A percentile compares a stretch with the other conserved stretches of the same genome.
Evolutionary conservation across 768 basidiomycete genomes (phyloP).

Genomic region (Hemileccinum impolitum): DNA sequence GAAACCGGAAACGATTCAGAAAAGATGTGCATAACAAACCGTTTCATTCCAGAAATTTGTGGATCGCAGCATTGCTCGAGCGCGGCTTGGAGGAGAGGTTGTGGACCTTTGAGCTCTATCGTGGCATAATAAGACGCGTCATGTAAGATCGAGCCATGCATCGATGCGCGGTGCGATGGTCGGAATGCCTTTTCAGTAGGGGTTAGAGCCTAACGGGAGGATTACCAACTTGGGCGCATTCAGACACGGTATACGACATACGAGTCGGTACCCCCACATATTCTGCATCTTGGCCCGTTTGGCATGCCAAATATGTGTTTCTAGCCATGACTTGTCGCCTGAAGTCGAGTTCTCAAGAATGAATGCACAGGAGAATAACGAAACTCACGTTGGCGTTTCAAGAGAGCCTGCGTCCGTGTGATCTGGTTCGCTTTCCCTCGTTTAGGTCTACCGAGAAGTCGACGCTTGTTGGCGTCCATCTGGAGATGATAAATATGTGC

Average conservation of each 20-base stretch:
- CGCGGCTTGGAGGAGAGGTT: conserved; percentile 47
- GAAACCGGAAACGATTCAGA: neutral
- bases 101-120: conserved; percentile 69
- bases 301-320: conserved; percentile 96
- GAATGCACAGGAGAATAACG: neutral
- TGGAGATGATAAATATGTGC: conserved; percentile 32
- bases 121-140: conserved; percentile 85
- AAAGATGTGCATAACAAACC: conserved; percentile 37
- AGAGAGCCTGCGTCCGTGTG: conserved; percentile 56
- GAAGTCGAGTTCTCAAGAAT: neutral
- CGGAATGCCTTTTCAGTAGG: conserved; percentile 93
- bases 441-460: conserved; percentile 46
- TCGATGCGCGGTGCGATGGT: conserved; percentile 84
- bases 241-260: conserved; percentile 24
- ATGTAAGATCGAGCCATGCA: conserved; percentile 82
- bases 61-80: conserved; percentile 63
- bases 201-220: conserved; percentile 55
- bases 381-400: conserved; percentile 68
- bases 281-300: conserved; percentile 95
- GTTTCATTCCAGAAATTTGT: conserved; percentile 58
- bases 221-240: neutral
- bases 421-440: conserved; percentile 58
- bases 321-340: conserved; percentile 91
- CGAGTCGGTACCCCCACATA: conserved; percentile 89
- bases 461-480: conserved; percentile 54